Evolutionary conservation across 768 basidiomycete species (phyloP), one percentile per base, ranked within the genome.

Genomic region (Lentinula sp.): DNA sequence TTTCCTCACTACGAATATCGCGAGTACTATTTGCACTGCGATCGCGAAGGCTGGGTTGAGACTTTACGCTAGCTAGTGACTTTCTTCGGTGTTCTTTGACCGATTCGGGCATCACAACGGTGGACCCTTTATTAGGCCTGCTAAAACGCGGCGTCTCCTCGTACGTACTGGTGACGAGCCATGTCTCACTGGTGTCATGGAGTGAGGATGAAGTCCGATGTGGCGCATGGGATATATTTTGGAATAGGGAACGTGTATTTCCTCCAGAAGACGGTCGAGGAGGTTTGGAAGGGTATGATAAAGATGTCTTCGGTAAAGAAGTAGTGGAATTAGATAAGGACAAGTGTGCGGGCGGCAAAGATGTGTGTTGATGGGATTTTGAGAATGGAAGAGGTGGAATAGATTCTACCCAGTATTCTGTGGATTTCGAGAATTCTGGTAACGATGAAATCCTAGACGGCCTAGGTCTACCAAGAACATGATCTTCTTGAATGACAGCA

Each of bases 61-160:
- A 56, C 36, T 56, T 56, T 5, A 36, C 36, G 28, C 37, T 23
- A 20, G n/a, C 7, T 12, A 56, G 28, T 6, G 54, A 56, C 37
- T 43, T 56, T 41, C 54, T 56, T 15, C 57, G 43, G 16, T 59
- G 12, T 49, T 59, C 57, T 20, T 49, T 45, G 4, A 42, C 57
- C 28, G 57, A 59, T 4, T 49, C 43, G 41, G 57, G 57, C 43
- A 59, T 45, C 13, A 59, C 57, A 23, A 59, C 57, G 13, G 20
- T 49, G 43, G 57, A 49, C 28, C 43, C 57, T 32, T 45, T 45
- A 15, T 23, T 59, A 18, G 48, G 33, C 32, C 57, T 45, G 43
- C 43, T 46, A 33, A 59, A 59, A 23, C 57, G 57, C 10, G 57
- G 57, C 20, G 45, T 48, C 15, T 59, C 57, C 12, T 37, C 43